Evolutionary conservation across 139 green algal species (phyloP).

Genomic region (Asterochloris erici): DNA sequence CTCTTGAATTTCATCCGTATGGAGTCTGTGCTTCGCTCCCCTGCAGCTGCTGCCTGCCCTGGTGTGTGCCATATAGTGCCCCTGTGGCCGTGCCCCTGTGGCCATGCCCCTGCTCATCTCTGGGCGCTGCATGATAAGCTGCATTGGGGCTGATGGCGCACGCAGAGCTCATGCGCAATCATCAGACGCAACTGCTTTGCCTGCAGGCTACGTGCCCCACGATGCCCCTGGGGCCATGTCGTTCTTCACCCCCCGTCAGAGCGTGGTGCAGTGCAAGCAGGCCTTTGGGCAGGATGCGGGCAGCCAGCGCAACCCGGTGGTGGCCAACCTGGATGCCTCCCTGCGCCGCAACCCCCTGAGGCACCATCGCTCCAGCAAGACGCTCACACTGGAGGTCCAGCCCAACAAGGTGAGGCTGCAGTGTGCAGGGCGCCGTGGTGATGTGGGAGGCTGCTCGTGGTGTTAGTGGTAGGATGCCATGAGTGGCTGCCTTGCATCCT

Average conservation of each 20-base stretch:
- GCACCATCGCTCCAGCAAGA: conserved; percentile 12
- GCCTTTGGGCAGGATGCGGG: conserved; percentile 7
- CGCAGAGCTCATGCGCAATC: neutral
- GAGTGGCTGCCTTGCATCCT: neutral
- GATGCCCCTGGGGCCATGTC: conserved; percentile 7
- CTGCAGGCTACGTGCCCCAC: conserved; percentile 23
- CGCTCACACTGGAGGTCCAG: neutral
- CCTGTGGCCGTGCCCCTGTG: too few relatives aligned
- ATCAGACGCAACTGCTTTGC: too few relatives aligned
- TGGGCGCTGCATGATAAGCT: neutral
- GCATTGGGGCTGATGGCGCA: neutral
- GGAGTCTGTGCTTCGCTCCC: too few relatives aligned
- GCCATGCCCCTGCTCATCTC: too few relatives aligned
- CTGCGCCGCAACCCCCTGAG: conserved; percentile 18
- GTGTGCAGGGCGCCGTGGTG: neutral
- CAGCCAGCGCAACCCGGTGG: conserved; percentile 18
- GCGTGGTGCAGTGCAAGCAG: neutral
- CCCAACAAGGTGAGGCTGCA: neutral
- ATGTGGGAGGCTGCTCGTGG: too few relatives aligned
- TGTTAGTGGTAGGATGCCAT: too few relatives aligned
- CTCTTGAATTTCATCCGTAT: too few relatives aligned
- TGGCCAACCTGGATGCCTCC: conserved; percentile 10
- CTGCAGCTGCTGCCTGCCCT: too few relatives aligned
- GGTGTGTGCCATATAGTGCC: too few relatives aligned
- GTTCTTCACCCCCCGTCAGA: conserved; percentile 17